These are phyloP conservation scores for Musa troglodytarum DNA, from an alignment of 176 grass and related monocot genomes.

Conservation along the genomic window DNA sequence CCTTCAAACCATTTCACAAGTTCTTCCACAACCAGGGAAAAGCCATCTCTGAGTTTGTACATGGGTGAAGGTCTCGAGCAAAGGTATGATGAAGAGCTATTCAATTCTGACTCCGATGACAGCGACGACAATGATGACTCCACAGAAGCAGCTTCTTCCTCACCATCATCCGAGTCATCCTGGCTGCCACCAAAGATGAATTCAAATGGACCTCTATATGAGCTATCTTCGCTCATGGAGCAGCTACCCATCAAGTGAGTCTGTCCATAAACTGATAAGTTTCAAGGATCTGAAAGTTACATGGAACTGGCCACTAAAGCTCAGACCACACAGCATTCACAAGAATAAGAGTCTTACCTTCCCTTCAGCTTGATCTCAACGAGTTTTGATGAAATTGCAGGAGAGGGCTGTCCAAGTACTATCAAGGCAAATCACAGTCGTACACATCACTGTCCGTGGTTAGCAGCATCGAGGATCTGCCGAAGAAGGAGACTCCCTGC, in stretches of 20 bases:
- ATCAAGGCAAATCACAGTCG: slow-evolving; percentile 60
- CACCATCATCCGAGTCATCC: slow-evolving; percentile 3
- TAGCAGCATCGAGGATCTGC: slow-evolving; percentile 41
- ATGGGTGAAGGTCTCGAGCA: neutral
- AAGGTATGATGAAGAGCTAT: neutral
- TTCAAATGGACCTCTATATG: slow-evolving; percentile 23
- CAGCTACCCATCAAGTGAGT: slow-evolving; percentile 47
- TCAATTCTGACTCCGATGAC: slow-evolving; percentile 1
- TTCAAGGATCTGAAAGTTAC: too few relatives aligned
- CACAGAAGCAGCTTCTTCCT: neutral
- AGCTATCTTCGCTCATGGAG: slow-evolving; percentile 33
- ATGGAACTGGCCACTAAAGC: neutral
- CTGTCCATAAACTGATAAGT: neutral
- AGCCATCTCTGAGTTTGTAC: too few relatives aligned
- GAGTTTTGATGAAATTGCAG: slow-evolving; percentile 17
- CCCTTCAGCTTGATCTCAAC: neutral
- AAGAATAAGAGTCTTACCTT: too few relatives aligned
- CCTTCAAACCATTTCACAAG: too few relatives aligned
- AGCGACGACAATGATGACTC: neutral
- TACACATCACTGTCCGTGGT: slow-evolving; percentile 40
- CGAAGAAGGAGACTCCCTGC: slow-evolving; percentile 41
- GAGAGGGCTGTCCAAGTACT: slow-evolving; percentile 55
- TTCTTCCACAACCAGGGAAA: too few relatives aligned
- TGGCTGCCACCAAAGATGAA: slow-evolving; percentile 23
- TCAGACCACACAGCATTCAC: neutral